phyloP scores from a whole-genome alignment of 2,329 filamentous ascomycete species.

The Clathrospora elynae region DNA sequence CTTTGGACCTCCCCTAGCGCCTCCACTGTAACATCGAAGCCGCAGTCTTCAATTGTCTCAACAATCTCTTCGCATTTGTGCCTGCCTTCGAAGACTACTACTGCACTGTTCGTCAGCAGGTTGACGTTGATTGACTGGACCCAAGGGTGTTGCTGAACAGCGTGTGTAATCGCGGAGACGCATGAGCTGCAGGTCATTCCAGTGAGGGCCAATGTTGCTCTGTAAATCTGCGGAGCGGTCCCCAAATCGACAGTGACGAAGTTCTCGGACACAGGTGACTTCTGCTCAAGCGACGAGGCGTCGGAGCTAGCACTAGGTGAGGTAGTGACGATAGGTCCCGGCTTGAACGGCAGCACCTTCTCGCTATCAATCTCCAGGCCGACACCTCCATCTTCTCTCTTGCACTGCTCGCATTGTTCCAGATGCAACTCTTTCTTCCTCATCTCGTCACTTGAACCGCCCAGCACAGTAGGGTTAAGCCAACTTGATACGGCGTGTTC shows the following conservation, averaged over 20 bases:
- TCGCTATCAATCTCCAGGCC: slow-evolving; percentile 14
- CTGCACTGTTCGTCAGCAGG: slow-evolving; percentile 58
- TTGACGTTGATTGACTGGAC: slow-evolving; percentile 57
- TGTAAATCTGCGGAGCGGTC: slow-evolving; percentile 17
- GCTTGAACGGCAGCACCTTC: slow-evolving; percentile 19
- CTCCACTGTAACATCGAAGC: slow-evolving; percentile 50
- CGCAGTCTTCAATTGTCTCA: slow-evolving; percentile 57
- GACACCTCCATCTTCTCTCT: slow-evolving; percentile 36
- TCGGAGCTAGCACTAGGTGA: slow-evolving; percentile 21
- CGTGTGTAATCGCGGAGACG: slow-evolving; percentile 57
- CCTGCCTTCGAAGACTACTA: slow-evolving; percentile 55
- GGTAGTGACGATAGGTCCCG: slow-evolving; percentile 16
- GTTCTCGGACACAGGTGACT: slow-evolving; percentile 16
- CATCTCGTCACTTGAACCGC: slow-evolving; percentile 30
- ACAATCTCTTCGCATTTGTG: slow-evolving; percentile 52
- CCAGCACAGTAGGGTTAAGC: slow-evolving; percentile 22
- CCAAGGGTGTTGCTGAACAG: slow-evolving; percentile 55
- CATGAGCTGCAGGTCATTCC: slow-evolving; percentile 68
- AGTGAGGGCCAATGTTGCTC: slow-evolving; percentile 56
- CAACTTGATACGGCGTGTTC: slow-evolving; percentile 44
- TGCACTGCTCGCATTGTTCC: slow-evolving; percentile 45
- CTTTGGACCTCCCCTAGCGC: slow-evolving; percentile 31
- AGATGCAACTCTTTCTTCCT: slow-evolving; percentile 40
- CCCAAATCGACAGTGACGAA: slow-evolving; percentile 27
- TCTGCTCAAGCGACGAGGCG: slow-evolving; percentile 15